Evolutionary conservation across 2,329 filamentous ascomycete genomes (phyloP), one percentile per base, ranked within the genome.

Genomic region (Alternaria panax): DNA sequence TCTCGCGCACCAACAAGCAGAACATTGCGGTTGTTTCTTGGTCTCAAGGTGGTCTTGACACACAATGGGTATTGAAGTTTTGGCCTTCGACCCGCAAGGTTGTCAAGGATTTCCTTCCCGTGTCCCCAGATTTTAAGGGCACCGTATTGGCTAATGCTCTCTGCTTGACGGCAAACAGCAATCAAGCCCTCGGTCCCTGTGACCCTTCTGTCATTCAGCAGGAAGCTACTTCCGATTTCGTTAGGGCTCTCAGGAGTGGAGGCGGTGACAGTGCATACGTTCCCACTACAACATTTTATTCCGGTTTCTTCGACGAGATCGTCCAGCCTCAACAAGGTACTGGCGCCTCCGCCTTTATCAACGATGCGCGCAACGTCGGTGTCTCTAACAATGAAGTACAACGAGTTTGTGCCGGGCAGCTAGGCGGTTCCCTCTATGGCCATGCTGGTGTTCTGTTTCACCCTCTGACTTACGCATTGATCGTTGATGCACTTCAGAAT

Each of bases 1-100:
- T 87, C n/a, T 59, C 57, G 20, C 8, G 25, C 12, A 40, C 43
- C 14, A 59, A 56, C 32, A 38, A 38, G 24, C 22, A 59, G 7
- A 59, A 59, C 40, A 59, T 59, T 4, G 57, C 57, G 20, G 32
- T 59, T 16, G 51, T 59, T 8, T 79, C 78, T 14, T 87, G 83
- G 83, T 86, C 83, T 0, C 85, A 88, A 71, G 85, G 85, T 16
- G 82, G 81, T 47, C 73, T 87, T 2, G 76, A 84, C 58, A 77
- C 81, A 0, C 86, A 88, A 68, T 87, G 85, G 86, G 84, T 82
- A 0, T 75, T 85, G 62, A 86, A 86, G 63, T 87, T 85, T 76
- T 87, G 83, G 82, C 84, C 84, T 0, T 84, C 81, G 1, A 84
- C 82, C 1, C 79, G 81, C 4, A 63, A 61, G 2, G 72, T 76